Percentiles rank a stretch among this genome's conserved stretches.
Conservation (phyloP, 805 yeast species). For the Candida railenensis region DNA sequence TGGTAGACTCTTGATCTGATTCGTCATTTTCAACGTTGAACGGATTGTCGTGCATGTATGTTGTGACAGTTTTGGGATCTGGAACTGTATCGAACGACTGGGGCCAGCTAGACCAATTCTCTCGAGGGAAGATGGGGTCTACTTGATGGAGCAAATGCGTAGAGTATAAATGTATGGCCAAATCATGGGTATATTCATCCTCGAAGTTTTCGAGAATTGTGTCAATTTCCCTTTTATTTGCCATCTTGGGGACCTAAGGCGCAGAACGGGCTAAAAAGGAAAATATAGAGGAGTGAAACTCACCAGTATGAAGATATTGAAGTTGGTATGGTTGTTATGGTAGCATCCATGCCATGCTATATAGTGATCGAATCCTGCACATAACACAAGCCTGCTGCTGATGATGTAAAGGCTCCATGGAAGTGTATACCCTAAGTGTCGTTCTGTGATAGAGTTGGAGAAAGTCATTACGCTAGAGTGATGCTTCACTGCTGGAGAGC, state of each 20-base stretch:
- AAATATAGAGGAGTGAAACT: not conserved
- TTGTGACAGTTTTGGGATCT: slow-evolving; percentile 23
- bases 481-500: no score
- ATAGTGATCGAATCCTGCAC: no score
- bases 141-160: slow-evolving; percentile 43
- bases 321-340: no score
- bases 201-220: slow-evolving; percentile 40
- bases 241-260: not conserved
- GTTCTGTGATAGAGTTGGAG: no score
- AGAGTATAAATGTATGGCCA: slow-evolving; percentile 66
- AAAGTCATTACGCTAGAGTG: no score
- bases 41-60: not conserved
- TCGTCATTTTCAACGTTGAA: not conserved
- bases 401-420: not conserved
- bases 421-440: no score
- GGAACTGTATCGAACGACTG: slow-evolving; percentile 32
- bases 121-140: slow-evolving; percentile 33
- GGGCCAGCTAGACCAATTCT: slow-evolving; percentile 65
- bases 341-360: not conserved
- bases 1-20: not conserved
- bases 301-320: no score
- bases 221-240: slow-evolving; percentile 15
- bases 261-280: not conserved
- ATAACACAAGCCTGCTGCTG: not conserved
- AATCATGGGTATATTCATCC: slow-evolving; percentile 49